A percentile compares a stretch with the other conserved stretches of the same genome.
phyloP scores from a whole-genome alignment of 805 yeast genomes.

The Myxozyma vanderwaltii region DNA sequence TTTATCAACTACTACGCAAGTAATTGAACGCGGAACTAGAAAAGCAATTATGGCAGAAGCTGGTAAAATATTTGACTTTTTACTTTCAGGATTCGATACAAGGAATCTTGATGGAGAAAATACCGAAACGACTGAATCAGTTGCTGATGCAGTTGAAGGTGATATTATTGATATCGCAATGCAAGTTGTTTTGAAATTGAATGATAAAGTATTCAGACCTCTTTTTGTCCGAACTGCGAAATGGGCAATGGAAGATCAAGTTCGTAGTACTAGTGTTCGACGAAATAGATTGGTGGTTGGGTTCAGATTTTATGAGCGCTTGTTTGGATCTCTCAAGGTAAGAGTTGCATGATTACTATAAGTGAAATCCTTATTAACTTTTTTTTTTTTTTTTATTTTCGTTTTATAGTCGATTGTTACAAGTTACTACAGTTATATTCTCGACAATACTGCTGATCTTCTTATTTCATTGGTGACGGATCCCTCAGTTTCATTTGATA shows the following conservation, averaged over 20 bases:
- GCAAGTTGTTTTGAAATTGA: constrained; percentile 80
- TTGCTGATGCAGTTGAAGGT: constrained; percentile 79
- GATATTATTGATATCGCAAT: constrained; percentile 73
- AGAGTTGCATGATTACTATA: no score
- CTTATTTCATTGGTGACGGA: constrained; percentile 51
- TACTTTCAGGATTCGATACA: constrained; percentile 43
- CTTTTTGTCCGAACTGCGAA: constrained; percentile 79
- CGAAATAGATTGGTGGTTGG: constrained; percentile 52
- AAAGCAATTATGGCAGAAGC: constrained; percentile 27
- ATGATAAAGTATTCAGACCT: constrained; percentile 92
- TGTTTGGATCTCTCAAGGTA: constrained; percentile 50
- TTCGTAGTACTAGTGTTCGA: constrained; percentile 51
- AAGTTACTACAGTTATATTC: constrained; percentile 77
- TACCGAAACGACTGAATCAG: constrained; percentile 46
- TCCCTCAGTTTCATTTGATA: constrained; percentile 41
- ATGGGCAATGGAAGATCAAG: constrained; percentile 92
- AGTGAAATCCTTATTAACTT: neutral
- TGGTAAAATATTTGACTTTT: constrained; percentile 19
- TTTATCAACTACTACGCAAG: constrained; percentile 42
- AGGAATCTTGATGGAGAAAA: constrained; percentile 46
- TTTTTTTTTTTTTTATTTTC: constrained; percentile 40
- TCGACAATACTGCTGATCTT: constrained; percentile 68
- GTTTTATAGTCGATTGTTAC: constrained; percentile 82
- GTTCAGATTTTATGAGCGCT: constrained; percentile 76
- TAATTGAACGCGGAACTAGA: constrained; percentile 23